Conservation (phyloP, 768 basidiomycete species). For the Russula brevipes region DNA sequence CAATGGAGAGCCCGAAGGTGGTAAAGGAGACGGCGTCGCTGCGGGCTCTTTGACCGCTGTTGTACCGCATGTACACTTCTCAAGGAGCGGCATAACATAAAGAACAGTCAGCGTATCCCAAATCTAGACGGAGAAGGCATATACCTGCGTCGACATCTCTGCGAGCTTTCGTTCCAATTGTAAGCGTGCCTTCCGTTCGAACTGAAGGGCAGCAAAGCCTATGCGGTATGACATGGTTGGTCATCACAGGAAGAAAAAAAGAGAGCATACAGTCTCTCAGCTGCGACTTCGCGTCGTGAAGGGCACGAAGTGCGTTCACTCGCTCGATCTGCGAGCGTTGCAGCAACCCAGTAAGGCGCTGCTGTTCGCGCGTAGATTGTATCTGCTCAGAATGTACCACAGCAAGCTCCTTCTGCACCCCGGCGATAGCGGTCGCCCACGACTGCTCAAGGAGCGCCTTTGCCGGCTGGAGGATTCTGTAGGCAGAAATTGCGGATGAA, state of each 20-base stretch:
- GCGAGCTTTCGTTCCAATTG: conserved; percentile 6
- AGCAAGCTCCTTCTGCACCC: conserved; percentile 12
- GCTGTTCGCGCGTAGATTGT: neutral
- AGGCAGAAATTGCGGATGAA: conserved; percentile 6
- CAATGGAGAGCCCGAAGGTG: neutral
- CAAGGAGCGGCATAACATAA: neutral
- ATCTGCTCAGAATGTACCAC: neutral
- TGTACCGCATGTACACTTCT: conserved; percentile 15
- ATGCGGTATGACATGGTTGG: neutral
- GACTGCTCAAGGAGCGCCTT: conserved; percentile 22
- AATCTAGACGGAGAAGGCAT: neutral
- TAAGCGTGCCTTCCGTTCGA: neutral
- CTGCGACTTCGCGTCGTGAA: neutral
- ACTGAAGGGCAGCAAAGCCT: neutral
- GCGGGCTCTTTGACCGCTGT: neutral
- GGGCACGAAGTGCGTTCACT: neutral
- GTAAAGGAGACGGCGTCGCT: neutral
- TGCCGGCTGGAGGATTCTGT: conserved; percentile 19
- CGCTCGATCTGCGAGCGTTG: conserved; percentile 10
- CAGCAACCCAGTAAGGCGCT: neutral
- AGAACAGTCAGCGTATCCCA: neutral
- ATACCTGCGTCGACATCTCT: conserved; percentile 6
- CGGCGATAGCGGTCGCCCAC: conserved; percentile 14
- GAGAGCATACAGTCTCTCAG: conserved; percentile 3
- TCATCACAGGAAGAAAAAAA: neutral